Percentiles rank a stretch among this genome's conserved stretches.
These are phyloP conservation scores for Marasmius sp. DNA, from an alignment of 1,284 basidiomycete species.

Conservation along the genomic window DNA sequence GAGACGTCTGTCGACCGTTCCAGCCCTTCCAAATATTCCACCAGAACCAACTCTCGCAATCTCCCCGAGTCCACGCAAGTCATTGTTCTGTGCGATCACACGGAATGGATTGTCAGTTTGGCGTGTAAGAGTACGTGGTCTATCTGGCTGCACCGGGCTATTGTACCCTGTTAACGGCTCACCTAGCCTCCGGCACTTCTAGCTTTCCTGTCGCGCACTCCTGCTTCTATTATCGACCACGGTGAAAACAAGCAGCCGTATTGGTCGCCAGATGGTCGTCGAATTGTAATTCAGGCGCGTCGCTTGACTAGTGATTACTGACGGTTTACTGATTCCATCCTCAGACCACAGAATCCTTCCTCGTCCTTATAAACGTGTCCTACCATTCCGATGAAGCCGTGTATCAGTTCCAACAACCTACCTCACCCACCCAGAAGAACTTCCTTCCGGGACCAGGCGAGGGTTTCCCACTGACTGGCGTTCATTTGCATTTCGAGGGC, in stretches of 20 bases:
- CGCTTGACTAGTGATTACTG: background rate
- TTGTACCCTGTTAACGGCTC: constrained; percentile 10
- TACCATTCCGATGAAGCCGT: constrained; percentile 55
- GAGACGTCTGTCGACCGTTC: constrained; percentile 64
- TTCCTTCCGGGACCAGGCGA: constrained; percentile 82
- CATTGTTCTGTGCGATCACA: constrained; percentile 77
- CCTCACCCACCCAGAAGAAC: constrained; percentile 55
- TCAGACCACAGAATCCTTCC: constrained; percentile 76
- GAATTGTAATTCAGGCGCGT: constrained; percentile 77
- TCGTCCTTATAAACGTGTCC: constrained; percentile 74
- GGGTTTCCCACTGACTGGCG: constrained; percentile 61
- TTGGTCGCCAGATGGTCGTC: constrained; percentile 80
- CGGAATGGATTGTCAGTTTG: constrained; percentile 71
- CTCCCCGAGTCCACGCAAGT: constrained; percentile 68
- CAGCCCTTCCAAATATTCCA: constrained; percentile 62
- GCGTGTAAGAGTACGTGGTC: constrained; percentile 75
- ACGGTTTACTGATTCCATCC: constrained; percentile 5
- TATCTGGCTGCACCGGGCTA: constrained; percentile 1
- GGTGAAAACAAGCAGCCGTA: constrained; percentile 72
- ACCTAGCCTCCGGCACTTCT: constrained; percentile 77
- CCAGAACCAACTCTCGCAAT: constrained; percentile 61
- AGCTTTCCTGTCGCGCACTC: constrained; percentile 74
- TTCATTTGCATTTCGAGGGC: constrained; percentile 75
- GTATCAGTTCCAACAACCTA: constrained; percentile 56
- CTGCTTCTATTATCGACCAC: constrained; percentile 75